These are phyloP conservation scores for Thraustotheca clavata DNA, from an alignment of 352 stramenopile genomes.

Conservation along the genomic window DNA sequence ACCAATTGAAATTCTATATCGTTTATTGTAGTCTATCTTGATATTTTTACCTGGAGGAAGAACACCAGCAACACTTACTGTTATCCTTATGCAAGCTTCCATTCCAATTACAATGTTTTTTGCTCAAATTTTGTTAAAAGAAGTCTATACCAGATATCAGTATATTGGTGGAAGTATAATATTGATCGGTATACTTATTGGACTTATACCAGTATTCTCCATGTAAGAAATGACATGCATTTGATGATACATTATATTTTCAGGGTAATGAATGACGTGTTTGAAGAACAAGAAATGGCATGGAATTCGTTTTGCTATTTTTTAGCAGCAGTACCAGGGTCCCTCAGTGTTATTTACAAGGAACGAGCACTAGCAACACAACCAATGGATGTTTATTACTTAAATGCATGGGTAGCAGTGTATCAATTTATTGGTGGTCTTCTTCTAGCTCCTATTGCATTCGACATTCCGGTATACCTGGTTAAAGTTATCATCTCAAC, in stretches of 20 bases:
- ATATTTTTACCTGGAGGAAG: slow-evolving; percentile 75
- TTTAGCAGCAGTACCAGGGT: slow-evolving; percentile 58
- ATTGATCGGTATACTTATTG: slow-evolving; percentile 53
- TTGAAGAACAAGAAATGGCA: slow-evolving; percentile 59
- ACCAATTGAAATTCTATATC: background rate
- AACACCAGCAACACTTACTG: slow-evolving; percentile 73
- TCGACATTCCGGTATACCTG: slow-evolving; percentile 50
- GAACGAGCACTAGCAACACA: slow-evolving; percentile 69
- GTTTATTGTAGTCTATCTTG: slow-evolving; percentile 49
- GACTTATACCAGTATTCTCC: slow-evolving; percentile 61
- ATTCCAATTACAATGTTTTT: slow-evolving; percentile 64
- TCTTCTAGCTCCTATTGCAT: slow-evolving; percentile 67
- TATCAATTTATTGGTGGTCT: slow-evolving; percentile 82
- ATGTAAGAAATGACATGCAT: slow-evolving; percentile 35
- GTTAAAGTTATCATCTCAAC: slow-evolving; percentile 6
- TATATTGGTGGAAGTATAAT: slow-evolving; percentile 65
- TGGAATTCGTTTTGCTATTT: slow-evolving; percentile 83
- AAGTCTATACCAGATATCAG: slow-evolving; percentile 64
- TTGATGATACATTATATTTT: background rate
- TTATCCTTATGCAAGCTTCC: slow-evolving; percentile 79
- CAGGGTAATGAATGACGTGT: slow-evolving; percentile 52
- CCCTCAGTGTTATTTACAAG: slow-evolving; percentile 84
- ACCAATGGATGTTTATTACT: slow-evolving; percentile 80
- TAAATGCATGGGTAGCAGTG: slow-evolving; percentile 80
- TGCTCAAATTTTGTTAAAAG: background rate